These are phyloP conservation scores for Sindora glabra DNA, from an alignment of 306 rosid genomes.

Conservation along the genomic window DNA sequence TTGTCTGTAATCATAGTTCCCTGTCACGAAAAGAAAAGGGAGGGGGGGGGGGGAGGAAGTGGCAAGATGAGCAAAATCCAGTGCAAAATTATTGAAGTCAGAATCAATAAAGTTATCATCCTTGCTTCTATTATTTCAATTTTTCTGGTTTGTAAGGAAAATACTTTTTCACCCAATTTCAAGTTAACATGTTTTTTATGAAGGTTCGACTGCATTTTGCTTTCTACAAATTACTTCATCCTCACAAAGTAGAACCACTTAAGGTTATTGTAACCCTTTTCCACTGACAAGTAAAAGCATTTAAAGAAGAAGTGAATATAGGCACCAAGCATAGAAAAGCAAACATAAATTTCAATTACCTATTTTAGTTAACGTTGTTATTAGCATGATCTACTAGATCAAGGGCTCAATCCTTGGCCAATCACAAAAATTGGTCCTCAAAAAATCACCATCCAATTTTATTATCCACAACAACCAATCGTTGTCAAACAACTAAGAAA, in stretches of 20 bases:
- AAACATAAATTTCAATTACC: too few relatives aligned
- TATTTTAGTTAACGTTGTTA: too few relatives aligned
- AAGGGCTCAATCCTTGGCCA: background rate
- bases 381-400: background rate
- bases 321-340: background rate
- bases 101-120: background rate
- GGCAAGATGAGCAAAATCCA: too few relatives aligned
- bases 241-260: background rate
- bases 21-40: constrained; percentile 28
- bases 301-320: background rate
- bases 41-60: too few relatives aligned
- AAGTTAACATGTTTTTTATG: too few relatives aligned
- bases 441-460: too few relatives aligned
- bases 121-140: background rate
- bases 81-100: too few relatives aligned
- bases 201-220: too few relatives aligned
- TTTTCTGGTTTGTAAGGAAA: too few relatives aligned
- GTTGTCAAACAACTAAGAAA: too few relatives aligned
- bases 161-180: too few relatives aligned
- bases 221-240: background rate
- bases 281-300: background rate
- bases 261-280: background rate
- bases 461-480: too few relatives aligned
- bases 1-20: constrained; percentile 33
- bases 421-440: background rate